Evolutionary conservation across 306 rosid species (phyloP), one percentile per base, ranked within the genome.

Genomic region (Trifolium repens): DNA sequence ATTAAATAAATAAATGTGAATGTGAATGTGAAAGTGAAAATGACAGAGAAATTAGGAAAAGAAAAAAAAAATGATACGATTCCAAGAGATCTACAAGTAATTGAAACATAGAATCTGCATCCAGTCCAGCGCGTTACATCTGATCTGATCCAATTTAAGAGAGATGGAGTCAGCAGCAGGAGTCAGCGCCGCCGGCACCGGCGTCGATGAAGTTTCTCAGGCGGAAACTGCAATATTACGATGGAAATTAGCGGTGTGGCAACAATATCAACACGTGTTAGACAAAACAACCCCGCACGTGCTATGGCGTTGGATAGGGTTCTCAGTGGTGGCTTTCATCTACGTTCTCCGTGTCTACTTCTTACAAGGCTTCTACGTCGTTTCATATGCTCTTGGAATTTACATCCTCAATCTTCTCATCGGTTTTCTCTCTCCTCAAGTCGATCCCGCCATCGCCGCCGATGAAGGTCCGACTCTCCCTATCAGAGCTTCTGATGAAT

Each of bases 381-480:
- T 94, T n/a, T 90, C 99, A 14, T 94, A 94, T 72, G 99, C 89
- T 7, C 79, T 94, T 1, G 99, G 99, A 61, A 94, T 94, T 80
- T 94, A 94, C 85, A 79, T 94, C 61, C 97, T 94, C 73, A 94
- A 92, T 80, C 91, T 92, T 63, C 91, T 92, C 75, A 94, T 94
- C 78, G 96, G 96, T 0, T 94, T 94, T 63, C 96, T 91, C 74
- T 94, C 96, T 53, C 97, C 99, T 77, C 93, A 91, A 88, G 97
- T 91, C 43, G 98, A 94, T 84, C 98, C 97, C n/a, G 93, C 91
- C 85, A 83, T 87, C 84, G 79, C 81, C 50, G 16, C 52, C 16
- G 91, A 79, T 37, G 91, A 87, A 2, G 96, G 98, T 5, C 96
- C 98, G 54, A 52, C 85, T 12, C 97, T 94, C 8, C 98, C 98